Base-by-base conservation (phyloP, 1,139 yeast genomes). In the Taiozyma onychis region DNA sequence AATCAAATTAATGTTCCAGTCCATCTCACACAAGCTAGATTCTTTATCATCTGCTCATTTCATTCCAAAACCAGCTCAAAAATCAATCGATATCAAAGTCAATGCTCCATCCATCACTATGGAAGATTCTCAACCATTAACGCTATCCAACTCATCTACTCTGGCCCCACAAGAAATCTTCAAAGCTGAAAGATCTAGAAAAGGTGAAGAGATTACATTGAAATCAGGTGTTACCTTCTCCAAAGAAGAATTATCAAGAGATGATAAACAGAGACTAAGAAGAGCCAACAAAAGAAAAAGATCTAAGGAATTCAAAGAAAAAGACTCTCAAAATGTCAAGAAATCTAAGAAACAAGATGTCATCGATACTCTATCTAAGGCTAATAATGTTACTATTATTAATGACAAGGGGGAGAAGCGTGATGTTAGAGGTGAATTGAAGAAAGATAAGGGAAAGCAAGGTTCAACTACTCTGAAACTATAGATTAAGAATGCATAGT, bases 121-220 rank as follows among this genome's bases (percentile, higher is more conserved):
- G 96, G 99, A 93, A 70, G 99, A 93, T 64, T 95, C 97, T 1
- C 98, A 91, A 69, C 99, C 99, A 45, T 75, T 88, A 50, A 84
- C 91, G 44, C 77, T 88, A 70, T 80, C 95, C 2, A 72, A 80
- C 35, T 88, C 84, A 28, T 73, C 85, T n/a, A 79, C 87, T 48
- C 75, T 93, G 61, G 99, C 99, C 2, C 99, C 99, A 42, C 99
- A 93, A 70, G 99, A 93, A 70, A 76, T 93, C n/a, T 93, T 85
- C 69, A 80, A 76, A 63, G 75, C 85, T 26, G 78, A 75, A 47
- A 74, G 76, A 39, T 68, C 73, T 34, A 68, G 71, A 18, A 73
- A 74, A 50, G 73, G 75, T 14, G 72, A 79, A 50, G 96, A 89
- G 65, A 86, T 89, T 26, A 75, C 81, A 52, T 78, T 90, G 58